A percentile compares a stretch with the other conserved stretches of the same genome.
Evolutionary conservation across 257 asterid genomes (phyloP).

Genomic region (Fraxinus anomala): DNA sequence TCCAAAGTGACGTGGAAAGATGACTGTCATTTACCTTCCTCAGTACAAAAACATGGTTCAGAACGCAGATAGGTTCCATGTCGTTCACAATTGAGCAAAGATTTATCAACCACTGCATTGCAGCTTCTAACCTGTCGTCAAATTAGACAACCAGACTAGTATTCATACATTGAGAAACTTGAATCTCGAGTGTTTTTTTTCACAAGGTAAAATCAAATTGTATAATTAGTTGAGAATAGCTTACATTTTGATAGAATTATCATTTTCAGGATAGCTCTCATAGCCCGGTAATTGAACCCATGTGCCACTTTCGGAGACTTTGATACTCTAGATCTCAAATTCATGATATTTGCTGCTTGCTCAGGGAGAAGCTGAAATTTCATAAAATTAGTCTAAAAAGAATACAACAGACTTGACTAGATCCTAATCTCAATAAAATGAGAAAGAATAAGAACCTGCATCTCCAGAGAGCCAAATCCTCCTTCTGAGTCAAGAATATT

Average conservation of each 20-base stretch:
- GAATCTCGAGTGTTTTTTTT: not conserved
- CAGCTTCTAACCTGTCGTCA: conserved; percentile 92
- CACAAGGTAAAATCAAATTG: not conserved
- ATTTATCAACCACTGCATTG: conserved; percentile 92
- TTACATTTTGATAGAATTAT: conserved; percentile 84
- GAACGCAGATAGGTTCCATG: conserved; percentile 98
- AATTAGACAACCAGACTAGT: conserved; percentile 25
- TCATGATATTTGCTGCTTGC: conserved; percentile 98
- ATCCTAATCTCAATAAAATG: conserved; percentile 33
- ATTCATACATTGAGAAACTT: not conserved
- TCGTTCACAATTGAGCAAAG: conserved; percentile 95
- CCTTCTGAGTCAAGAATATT: conserved; percentile 98
- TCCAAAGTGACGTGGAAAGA: conserved; percentile 14
- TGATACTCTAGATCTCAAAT: conserved; percentile 75
- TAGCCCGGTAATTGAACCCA: conserved; percentile 89
- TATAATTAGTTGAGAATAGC: conserved; percentile 21
- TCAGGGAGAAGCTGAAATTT: conserved; percentile 90
- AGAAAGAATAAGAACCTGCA: conserved; percentile 69
- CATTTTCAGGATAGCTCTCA: conserved; percentile 91
- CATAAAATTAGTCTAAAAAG: conserved; percentile 33
- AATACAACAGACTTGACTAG: conserved; percentile 24
- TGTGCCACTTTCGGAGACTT: conserved; percentile 81
- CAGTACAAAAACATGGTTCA: conserved; percentile 93
- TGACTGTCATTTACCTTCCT: conserved; percentile 66
- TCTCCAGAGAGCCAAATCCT: conserved; percentile 96